A percentile compares a stretch with the other conserved stretches of the same genome.
These are phyloP conservation scores for Inga oerstediana DNA, from an alignment of 306 rosid species.

Conservation along the genomic window DNA sequence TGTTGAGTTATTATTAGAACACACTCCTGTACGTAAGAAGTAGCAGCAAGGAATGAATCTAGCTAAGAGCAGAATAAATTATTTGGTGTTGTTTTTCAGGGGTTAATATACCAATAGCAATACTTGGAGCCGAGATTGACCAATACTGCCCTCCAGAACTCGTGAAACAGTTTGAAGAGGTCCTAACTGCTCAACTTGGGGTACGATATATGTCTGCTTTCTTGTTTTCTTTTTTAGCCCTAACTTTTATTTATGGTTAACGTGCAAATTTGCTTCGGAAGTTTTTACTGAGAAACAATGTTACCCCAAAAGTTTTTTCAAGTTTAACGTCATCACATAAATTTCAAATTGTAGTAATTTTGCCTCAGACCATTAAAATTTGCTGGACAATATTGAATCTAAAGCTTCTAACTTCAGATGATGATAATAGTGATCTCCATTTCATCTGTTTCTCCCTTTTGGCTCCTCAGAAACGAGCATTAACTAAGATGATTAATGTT, in stretches of 20 bases:
- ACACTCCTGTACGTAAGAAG: background rate
- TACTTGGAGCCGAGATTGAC: constrained; percentile 45
- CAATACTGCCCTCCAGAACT: constrained; percentile 29
- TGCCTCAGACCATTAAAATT: too few species aligned
- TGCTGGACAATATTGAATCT: too few species aligned
- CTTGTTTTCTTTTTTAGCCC: background rate
- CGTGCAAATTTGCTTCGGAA: too few species aligned
- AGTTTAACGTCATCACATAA: too few species aligned
- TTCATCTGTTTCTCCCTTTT: background rate
- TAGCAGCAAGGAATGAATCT: background rate
- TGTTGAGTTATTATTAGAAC: background rate
- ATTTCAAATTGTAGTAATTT: too few species aligned
- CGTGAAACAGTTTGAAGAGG: constrained; percentile 26
- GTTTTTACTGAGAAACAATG: too few species aligned
- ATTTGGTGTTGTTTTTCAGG: constrained; percentile 24
- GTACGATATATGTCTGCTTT: background rate
- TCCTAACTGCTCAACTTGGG: constrained; percentile 26
- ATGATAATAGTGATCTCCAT: background rate
- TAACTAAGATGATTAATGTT: background rate
- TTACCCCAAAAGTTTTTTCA: too few species aligned
- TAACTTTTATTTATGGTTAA: background rate
- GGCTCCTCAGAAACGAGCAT: background rate
- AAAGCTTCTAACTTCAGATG: background rate
- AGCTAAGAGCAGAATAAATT: background rate
- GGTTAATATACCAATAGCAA: constrained; percentile 44